Percentiles rank a stretch among this genome's conserved stretches.
Evolutionary conservation across 768 basidiomycete species (phyloP).

Genomic region (Collybia sordida): DNA sequence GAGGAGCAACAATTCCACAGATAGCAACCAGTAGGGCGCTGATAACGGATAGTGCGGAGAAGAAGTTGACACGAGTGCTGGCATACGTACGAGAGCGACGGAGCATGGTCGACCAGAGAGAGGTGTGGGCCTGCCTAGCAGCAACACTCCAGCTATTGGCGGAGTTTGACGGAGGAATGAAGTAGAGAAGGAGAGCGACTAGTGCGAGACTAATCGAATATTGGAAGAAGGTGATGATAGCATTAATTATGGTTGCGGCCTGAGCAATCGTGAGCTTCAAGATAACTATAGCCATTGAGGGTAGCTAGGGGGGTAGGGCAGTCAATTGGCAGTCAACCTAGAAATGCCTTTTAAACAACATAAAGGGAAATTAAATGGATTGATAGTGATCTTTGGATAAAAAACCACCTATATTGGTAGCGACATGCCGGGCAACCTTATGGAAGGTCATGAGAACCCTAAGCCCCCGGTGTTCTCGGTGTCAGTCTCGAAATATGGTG

Average conservation of each 20-base stretch:
- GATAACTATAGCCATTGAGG: not conserved
- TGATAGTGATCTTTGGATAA: too few relatives aligned
- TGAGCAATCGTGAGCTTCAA: slow-evolving; percentile 16
- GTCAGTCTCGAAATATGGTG: too few relatives aligned
- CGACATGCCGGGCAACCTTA: too few relatives aligned
- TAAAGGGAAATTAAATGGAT: too few relatives aligned
- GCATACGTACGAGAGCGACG: slow-evolving; percentile 1
- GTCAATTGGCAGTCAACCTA: too few relatives aligned
- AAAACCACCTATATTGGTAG: too few relatives aligned
- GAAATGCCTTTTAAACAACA: too few relatives aligned
- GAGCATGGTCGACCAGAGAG: slow-evolving; percentile 18
- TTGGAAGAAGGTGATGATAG: slow-evolving; percentile 16
- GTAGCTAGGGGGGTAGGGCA: too few relatives aligned
- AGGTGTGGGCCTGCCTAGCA: slow-evolving; percentile 15
- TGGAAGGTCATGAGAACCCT: too few relatives aligned
- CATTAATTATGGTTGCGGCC: slow-evolving; percentile 20
- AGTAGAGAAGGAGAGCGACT: slow-evolving; percentile 17
- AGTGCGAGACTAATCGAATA: slow-evolving; percentile 18
- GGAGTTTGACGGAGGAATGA: slow-evolving; percentile 12
- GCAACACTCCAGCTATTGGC: slow-evolving; percentile 21
- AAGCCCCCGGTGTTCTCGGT: too few relatives aligned
- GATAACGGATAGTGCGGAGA: slow-evolving; percentile 12
- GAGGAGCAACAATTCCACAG: slow-evolving; percentile 17
- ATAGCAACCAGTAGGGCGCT: slow-evolving; percentile 15
- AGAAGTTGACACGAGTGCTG: slow-evolving; percentile 5